Percentiles rank a stretch among this genome's conserved stretches.
phyloP scores from a whole-genome alignment of 164 flowering plant species.

The Stephania cephalantha region DNA sequence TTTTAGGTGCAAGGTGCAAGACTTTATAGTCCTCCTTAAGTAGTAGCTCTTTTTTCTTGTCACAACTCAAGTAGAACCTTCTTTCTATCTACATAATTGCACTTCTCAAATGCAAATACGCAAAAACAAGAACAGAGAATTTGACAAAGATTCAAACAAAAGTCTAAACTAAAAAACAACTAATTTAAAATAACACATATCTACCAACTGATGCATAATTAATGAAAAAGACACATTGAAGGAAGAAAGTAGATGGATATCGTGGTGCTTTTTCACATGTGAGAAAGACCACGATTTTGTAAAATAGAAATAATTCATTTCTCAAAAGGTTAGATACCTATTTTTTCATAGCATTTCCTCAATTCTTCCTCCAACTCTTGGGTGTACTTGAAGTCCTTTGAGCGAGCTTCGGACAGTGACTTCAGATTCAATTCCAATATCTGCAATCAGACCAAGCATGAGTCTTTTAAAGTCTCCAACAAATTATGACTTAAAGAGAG shows the following conservation, averaged over 20 bases:
- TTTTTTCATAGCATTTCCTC: constrained; percentile 59
- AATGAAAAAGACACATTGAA: neutral
- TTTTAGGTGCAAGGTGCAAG: too few relatives aligned
- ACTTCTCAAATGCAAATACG: neutral
- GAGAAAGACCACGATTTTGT: neutral
- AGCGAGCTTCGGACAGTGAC: constrained; percentile 47
- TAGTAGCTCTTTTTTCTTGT: too few relatives aligned
- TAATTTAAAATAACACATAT: too few relatives aligned
- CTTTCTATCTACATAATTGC: neutral
- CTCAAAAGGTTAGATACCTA: constrained; percentile 38
- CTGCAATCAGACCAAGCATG: constrained; percentile 31
- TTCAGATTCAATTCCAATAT: constrained; percentile 52
- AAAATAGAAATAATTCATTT: neutral
- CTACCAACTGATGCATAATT: too few relatives aligned
- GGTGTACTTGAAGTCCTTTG: constrained; percentile 51
- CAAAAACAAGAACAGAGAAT: too few relatives aligned
- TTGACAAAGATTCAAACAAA: too few relatives aligned
- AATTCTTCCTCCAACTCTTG: constrained; percentile 62
- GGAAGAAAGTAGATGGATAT: neutral
- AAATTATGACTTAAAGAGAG: neutral
- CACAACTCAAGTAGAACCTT: too few relatives aligned
- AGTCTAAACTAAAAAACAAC: too few relatives aligned
- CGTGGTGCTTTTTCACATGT: neutral
- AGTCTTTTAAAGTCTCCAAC: neutral
- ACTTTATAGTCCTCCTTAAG: too few relatives aligned